Evolutionary conservation across 1,284 basidiomycete species (phyloP), one percentile per base, ranked within the genome.

Genomic region (Sporisorium sorghi): DNA sequence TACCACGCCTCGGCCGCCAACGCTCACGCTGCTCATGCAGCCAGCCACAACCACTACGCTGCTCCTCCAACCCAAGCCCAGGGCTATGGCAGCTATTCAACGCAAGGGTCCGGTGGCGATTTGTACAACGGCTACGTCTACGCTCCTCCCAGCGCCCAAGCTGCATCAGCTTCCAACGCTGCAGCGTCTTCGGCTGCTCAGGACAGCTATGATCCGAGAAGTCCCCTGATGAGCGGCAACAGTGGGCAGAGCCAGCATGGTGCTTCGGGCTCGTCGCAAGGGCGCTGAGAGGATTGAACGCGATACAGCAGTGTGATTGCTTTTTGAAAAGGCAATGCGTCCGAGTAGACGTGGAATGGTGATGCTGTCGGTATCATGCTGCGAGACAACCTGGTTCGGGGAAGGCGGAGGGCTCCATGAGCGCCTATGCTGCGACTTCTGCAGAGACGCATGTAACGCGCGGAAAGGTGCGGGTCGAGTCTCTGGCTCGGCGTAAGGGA

Each of bases 151-250:
- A 55, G 23, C 26, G 44, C 54, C 28, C 43, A 56, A 6, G 46
- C 56, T 28, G 50, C 58, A 15, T n/a, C 58, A 19, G 48, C 53
- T 6, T 17, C 54, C 9, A 58, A 28, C n/a, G 39, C 52, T n/a
- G 52, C 42, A 7, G 42, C 57, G 28, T 11, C 59, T 7, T 44
- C 47, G 46, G 35, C 50, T 53, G 37, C 47, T 19, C 48, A 53
- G 8, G 71, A 73, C 6, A 57, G 65, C 44, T 73, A 73, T 40
- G 71, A 69, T 35, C 71, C 71, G 5, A 53, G 65, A 32, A 73
- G 70, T 47, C 65, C 70, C 19, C 46, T 46, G 26, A 63, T 73
- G 59, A 5, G 48, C 21, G 53, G 56, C 46, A 37, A 23, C 30
- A 46, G 42, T 50, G 54, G 35, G 26, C 23, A 47, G 51, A 49